A percentile compares a stretch with the other conserved stretches of the same genome.
phyloP scores from a whole-genome alignment of 2,329 filamentous ascomycete species.

The Hymenoscyphus linearis region DNA sequence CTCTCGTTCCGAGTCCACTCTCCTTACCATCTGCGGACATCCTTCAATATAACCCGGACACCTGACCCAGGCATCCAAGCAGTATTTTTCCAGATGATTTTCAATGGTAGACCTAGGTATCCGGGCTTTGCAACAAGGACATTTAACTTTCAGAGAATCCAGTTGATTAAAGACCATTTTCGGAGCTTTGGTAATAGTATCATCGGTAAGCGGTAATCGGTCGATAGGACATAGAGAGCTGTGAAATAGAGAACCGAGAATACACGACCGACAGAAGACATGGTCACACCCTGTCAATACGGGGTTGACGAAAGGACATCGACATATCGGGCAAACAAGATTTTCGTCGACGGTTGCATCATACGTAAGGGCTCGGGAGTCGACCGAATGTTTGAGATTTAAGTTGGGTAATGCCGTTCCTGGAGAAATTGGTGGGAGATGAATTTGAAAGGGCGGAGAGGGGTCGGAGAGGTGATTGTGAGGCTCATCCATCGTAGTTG shows the following conservation, averaged over 20 bases:
- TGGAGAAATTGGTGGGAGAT: background rate
- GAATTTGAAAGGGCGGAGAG: constrained; percentile 6
- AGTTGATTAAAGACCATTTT: constrained; percentile 55
- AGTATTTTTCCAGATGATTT: constrained; percentile 52
- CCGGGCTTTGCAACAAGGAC: constrained; percentile 50
- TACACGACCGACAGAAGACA: constrained; percentile 57
- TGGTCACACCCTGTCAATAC: constrained; percentile 59
- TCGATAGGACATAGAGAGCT: constrained; percentile 53
- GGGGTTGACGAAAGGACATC: constrained; percentile 54
- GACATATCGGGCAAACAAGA: constrained; percentile 44
- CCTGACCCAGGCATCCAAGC: constrained; percentile 49
- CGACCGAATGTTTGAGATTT: constrained; percentile 24
- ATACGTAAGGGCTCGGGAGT: constrained; percentile 35
- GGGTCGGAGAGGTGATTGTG: constrained; percentile 2
- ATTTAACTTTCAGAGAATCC: constrained; percentile 53
- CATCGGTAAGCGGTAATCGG: constrained; percentile 39
- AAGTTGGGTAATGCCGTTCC: constrained; percentile 6
- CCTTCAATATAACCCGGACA: constrained; percentile 40
- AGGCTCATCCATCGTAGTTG: background rate
- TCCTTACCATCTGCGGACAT: constrained; percentile 47
- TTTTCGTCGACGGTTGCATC: constrained; percentile 34
- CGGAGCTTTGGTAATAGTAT: constrained; percentile 29
- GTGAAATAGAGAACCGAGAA: constrained; percentile 40
- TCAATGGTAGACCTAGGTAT: constrained; percentile 50
- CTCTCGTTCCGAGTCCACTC: constrained; percentile 44